Conservation (phyloP, 2,329 filamentous ascomycete species). For the Huntiella bhutanensis region DNA sequence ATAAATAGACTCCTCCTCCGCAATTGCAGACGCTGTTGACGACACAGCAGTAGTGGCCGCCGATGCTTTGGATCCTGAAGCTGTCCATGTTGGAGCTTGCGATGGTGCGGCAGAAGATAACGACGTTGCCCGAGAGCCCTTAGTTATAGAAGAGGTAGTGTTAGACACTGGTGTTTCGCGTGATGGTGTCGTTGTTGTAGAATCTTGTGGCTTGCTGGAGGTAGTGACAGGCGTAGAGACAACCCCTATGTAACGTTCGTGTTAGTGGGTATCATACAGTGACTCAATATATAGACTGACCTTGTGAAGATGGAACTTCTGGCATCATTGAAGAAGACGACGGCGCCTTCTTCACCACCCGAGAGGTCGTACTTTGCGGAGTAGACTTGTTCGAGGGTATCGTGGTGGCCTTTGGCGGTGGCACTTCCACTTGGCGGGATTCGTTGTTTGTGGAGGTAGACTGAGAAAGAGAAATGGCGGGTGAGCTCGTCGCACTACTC, state of each 20-base stretch:
- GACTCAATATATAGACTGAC: constrained; percentile 18
- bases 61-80: too few species aligned
- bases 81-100: too few species aligned
- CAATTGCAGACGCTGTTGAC: constrained; percentile 15
- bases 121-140: too few species aligned
- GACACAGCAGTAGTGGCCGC: not conserved
- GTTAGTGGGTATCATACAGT: not conserved
- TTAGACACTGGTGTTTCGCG: not conserved
- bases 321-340: constrained; percentile 22
- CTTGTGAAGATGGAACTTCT: constrained; percentile 25
- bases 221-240: not conserved
- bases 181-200: not conserved
- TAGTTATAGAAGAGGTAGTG: not conserved
- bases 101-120: too few species aligned
- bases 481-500: constrained; percentile 35
- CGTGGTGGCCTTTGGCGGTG: constrained; percentile 22
- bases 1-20: constrained; percentile 65
- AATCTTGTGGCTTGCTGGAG: not conserved
- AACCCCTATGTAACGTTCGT: too few species aligned
- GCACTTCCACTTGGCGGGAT: constrained; percentile 19
- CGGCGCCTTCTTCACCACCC: constrained; percentile 17
- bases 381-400: constrained; percentile 18
- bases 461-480: constrained; percentile 28
- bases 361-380: constrained; percentile 7
- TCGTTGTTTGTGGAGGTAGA: constrained; percentile 20